Conservation (phyloP, 225 moss, liverwort and hornwort genomes). For the Rhytidiadelphus loreus region DNA sequence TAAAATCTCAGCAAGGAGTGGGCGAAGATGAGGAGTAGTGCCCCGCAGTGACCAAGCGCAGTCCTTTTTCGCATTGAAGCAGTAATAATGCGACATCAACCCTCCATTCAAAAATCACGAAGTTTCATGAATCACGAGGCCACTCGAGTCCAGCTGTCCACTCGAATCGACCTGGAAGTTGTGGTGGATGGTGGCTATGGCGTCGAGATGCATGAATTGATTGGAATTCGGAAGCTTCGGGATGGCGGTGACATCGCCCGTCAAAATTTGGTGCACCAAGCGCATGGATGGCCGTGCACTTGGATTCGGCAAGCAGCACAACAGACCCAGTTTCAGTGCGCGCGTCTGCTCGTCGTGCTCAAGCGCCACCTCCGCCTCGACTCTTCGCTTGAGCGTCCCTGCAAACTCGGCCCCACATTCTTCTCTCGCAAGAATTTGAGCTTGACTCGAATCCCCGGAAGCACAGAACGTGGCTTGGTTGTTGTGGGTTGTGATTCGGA, state of each 20-base stretch:
- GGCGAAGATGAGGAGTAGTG: neutral
- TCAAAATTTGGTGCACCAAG: slow-evolving; percentile 16
- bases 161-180: neutral
- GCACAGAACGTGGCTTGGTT: neutral
- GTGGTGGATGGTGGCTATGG: neutral
- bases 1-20: neutral
- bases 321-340: slow-evolving; percentile 6
- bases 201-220: slow-evolving; percentile 1
- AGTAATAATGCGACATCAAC: neutral
- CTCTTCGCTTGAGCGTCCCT: neutral
- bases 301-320: slow-evolving; percentile 28
- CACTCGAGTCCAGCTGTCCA: neutral
- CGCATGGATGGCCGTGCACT: slow-evolving; percentile 18
- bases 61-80: neutral
- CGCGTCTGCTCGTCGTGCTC: slow-evolving; percentile 8
- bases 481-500: neutral
- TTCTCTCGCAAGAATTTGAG: neutral
- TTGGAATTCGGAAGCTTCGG: slow-evolving; percentile 4
- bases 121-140: neutral
- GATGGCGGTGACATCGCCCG: slow-evolving; percentile 4
- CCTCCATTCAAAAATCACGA: neutral
- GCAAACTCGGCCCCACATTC: neutral
- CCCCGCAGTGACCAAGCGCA: neutral
- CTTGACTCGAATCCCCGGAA: neutral
- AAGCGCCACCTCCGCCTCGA: neutral